A percentile compares a stretch with the other conserved stretches of the same genome.
Evolutionary conservation across 495 filamentous ascomycete species (phyloP).

Genomic region (Durotheca rogersii): DNA sequence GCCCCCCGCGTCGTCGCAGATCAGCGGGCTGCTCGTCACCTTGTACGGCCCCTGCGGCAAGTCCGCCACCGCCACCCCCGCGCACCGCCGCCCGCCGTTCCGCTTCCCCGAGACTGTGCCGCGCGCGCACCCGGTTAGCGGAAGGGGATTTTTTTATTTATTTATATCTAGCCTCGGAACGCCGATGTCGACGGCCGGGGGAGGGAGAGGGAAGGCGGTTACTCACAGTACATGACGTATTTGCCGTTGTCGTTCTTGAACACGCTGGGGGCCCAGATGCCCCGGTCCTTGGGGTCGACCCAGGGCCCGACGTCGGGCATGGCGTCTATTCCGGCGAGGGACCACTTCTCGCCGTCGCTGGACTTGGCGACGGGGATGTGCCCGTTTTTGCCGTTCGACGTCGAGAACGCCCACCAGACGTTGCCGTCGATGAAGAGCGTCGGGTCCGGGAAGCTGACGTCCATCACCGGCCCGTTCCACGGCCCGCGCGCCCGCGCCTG

Average conservation of each 20-base stretch:
- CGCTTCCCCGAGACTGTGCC: constrained; percentile 7
- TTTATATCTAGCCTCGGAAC: no score
- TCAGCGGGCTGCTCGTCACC: constrained; percentile 1
- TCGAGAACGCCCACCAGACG: constrained; percentile 37
- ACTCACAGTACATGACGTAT: constrained; percentile 14
- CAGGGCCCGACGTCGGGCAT: constrained; percentile 32
- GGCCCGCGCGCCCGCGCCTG: not conserved
- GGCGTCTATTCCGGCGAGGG: constrained; percentile 27
- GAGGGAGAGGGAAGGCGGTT: no score
- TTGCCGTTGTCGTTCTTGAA: constrained; percentile 30
- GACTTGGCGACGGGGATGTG: constrained; percentile 35
- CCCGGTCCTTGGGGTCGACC: constrained; percentile 27
- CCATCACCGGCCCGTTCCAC: constrained; percentile 27
- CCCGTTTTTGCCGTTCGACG: constrained; percentile 32
- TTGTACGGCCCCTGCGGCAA: constrained; percentile 3
- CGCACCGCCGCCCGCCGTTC: constrained; percentile 1
- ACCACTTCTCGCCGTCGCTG: constrained; percentile 30
- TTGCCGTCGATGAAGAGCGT: constrained; percentile 34
- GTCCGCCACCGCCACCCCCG: constrained; percentile 3
- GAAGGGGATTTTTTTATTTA: no score
- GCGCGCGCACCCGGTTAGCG: not conserved
- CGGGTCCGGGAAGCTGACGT: constrained; percentile 37
- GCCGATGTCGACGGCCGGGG: no score
- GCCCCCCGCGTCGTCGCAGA: constrained; percentile 48
- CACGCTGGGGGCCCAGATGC: constrained; percentile 37